phyloP scores from a whole-genome alignment of 345 rosid species.

The Mallotus nudiflorus region DNA sequence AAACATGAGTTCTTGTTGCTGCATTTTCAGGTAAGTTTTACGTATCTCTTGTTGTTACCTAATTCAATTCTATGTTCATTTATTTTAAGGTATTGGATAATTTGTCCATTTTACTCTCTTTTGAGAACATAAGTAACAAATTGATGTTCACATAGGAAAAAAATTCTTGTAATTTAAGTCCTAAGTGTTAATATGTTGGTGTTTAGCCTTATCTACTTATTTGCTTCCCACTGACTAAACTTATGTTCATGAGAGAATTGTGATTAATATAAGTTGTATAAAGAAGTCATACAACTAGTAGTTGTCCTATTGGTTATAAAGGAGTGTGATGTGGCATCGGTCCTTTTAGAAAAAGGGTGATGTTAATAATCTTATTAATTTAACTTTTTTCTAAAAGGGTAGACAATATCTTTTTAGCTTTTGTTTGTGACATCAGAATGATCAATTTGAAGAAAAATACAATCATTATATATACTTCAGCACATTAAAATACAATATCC shows the following conservation, averaged over 20 bases:
- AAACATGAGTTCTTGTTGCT: constrained; percentile 54
- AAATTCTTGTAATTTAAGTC: too few species aligned
- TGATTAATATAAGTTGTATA: background rate
- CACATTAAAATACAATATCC: too few species aligned
- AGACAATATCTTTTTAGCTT: too few species aligned
- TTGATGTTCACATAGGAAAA: background rate
- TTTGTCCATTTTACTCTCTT: background rate
- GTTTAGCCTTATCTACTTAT: background rate
- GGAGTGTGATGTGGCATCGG: background rate
- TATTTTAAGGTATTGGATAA: background rate
- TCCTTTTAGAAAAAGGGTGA: background rate
- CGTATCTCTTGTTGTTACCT: background rate
- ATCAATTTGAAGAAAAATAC: too few species aligned
- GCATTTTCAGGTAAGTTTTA: constrained; percentile 62
- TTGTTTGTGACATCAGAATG: too few species aligned
- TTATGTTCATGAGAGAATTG: background rate
- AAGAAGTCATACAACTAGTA: background rate
- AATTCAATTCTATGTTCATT: background rate
- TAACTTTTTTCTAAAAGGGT: too few species aligned
- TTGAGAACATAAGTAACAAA: background rate
- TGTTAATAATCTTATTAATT: too few species aligned
- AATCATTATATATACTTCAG: too few species aligned
- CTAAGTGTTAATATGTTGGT: background rate
- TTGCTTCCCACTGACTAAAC: background rate
- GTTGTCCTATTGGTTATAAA: background rate